Base-by-base conservation (phyloP, 805 yeast genomes). In the Schwanniomyces yamadae region DNA sequence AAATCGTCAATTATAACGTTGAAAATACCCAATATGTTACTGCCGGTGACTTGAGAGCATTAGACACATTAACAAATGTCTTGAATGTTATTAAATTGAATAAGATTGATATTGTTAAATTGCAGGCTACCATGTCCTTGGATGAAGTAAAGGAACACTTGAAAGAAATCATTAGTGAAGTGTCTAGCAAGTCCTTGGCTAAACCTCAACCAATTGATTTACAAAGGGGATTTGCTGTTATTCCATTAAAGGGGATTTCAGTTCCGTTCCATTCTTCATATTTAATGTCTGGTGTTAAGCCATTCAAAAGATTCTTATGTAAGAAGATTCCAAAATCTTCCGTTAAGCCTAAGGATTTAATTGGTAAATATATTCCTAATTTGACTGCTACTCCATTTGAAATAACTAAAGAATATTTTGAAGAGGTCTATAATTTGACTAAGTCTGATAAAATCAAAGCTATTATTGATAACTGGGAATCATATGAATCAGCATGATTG, bases 211-310 rank as follows among this genome's bases (percentile, higher is more conserved):
- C 99, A 52, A 87, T 93, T 61, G 95, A 89, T 38, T 76, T 95
- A 57, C 95, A 93, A 71, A 84, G 99, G 73, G 99, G 99, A 17
- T 91, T 87, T 54, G 98, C 99, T 27, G 91, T 93, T 55, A 93
- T 93, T 54, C 99, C 99, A 63, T 79, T 93, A 66, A 89, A 84
- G 75, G 99, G 99, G 54, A 93, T 93, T 50, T 88, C 96, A n/a
- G 99, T 93, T 61, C 99, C 99, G 45, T 93, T 93, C 97, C 99
- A 93, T 71, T 89, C 97, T 19, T 83, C 96, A n/a, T 93, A 95
- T 73, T 77, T 93, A 72, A 84, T 91, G 77, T 86, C 93, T 39
- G 99, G 99, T 70, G 99, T 93, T 42, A 91, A 90, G 70, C 99
- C 99, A 55, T 93, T 93, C 87, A 90, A 91, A 77, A 86, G 89